Conservation (phyloP, 192 early-diverging fungal genomes). For the Funneliformis mosseae region DNA sequence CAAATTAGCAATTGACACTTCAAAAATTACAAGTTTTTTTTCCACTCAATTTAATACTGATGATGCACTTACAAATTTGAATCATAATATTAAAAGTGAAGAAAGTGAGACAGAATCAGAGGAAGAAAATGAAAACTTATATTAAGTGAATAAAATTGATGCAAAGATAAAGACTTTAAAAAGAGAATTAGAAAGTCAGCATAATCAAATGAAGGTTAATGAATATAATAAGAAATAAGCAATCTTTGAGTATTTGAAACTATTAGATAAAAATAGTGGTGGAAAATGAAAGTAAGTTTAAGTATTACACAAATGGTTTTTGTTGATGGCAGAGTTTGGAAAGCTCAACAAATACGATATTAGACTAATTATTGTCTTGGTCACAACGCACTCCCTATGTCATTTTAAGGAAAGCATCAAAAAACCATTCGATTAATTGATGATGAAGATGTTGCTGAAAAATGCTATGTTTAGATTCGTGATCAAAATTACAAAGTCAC, state of each 20-base stretch:
- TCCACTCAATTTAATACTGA: background rate
- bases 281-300: background rate
- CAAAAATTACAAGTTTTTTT: slow-evolving; percentile 23
- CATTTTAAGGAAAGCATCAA: background rate
- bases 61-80: background rate
- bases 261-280: background rate
- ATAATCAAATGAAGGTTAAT: background rate
- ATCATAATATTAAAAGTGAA: background rate
- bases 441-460: slow-evolving; percentile 3
- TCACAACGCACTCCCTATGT: background rate
- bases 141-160: background rate
- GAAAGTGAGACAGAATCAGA: background rate
- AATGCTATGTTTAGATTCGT: slow-evolving; percentile 10
- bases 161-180: background rate
- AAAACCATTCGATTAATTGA: slow-evolving; percentile 4
- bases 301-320: background rate
- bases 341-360: background rate
- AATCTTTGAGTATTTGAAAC: background rate
- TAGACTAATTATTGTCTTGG: background rate
- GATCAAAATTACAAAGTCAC: background rate
- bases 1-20: background rate
- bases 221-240: background rate
- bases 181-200: background rate
- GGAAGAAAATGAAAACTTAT: too few species aligned
- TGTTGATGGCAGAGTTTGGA: background rate